Conservation (phyloP, 2,329 filamentous ascomycete genomes). For the Ophiostoma sp. region DNA sequence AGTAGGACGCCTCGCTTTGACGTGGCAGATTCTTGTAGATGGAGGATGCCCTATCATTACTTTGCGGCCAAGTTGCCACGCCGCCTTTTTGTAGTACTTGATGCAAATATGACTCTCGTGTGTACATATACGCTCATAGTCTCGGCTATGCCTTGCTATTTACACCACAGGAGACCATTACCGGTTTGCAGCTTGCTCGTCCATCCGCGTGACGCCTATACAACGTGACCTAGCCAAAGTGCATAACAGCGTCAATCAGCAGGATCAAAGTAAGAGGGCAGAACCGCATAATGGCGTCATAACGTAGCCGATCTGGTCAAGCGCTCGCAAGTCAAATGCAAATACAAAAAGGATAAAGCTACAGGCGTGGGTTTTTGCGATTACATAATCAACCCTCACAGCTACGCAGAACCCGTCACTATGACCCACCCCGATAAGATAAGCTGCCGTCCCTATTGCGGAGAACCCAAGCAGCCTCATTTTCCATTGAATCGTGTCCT, state of each 20-base stretch:
- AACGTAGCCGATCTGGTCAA: background rate
- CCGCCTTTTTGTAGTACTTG: background rate
- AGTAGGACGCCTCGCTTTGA: background rate
- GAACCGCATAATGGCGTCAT: background rate
- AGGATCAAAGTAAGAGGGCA: background rate
- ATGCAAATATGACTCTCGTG: background rate
- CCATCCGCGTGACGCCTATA: background rate
- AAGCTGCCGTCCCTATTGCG: slow-evolving; percentile 6
- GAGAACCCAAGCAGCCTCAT: slow-evolving; percentile 5
- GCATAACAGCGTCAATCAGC: background rate
- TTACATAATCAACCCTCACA: background rate
- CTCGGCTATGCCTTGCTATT: background rate
- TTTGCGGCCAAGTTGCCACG: background rate
- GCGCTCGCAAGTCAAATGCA: background rate
- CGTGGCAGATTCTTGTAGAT: background rate
- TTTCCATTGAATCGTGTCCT: slow-evolving; percentile 15
- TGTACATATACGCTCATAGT: background rate
- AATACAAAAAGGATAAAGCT: background rate
- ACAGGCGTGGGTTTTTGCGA: no score
- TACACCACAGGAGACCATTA: background rate
- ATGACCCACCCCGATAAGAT: background rate
- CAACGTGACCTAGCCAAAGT: background rate
- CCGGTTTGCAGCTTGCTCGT: background rate
- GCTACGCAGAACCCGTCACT: background rate
- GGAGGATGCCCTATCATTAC: background rate